Evolutionary conservation across 495 filamentous ascomycete genomes (phyloP).

Genomic region (Lichenothelia convexa): DNA sequence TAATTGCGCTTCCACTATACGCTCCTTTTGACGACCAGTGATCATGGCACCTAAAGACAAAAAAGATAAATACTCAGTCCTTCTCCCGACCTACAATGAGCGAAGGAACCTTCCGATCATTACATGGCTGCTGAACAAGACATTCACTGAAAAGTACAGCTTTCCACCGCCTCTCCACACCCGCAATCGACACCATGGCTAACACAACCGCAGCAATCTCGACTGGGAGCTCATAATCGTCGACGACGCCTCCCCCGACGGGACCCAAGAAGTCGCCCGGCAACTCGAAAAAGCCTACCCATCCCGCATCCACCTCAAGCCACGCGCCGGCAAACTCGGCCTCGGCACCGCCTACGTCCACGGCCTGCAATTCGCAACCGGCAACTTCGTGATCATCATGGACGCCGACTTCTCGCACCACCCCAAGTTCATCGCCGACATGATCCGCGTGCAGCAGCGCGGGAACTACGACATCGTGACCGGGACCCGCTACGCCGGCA

Average conservation of each 20-base stretch:
- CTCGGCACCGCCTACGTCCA: slow-evolving; percentile 95
- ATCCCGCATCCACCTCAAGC: slow-evolving; percentile 60
- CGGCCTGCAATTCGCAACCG: slow-evolving; percentile 67
- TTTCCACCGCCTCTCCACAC: background rate
- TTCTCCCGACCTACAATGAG: slow-evolving; percentile 97
- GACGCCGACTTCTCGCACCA: slow-evolving; percentile 99
- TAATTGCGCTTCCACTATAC: background rate
- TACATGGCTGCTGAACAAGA: slow-evolving; percentile 77
- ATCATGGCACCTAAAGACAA: slow-evolving; percentile 20
- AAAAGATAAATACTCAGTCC: slow-evolving; percentile 79
- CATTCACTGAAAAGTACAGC: slow-evolving; percentile 63
- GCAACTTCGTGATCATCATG: slow-evolving; percentile 98
- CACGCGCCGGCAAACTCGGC: slow-evolving; percentile 84
- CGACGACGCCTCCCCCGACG: slow-evolving; percentile 93
- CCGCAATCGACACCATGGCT: background rate
- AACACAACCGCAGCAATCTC: slow-evolving; percentile 43
- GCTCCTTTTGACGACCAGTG: slow-evolving; percentile 1
- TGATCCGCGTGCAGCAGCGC: slow-evolving; percentile 55
- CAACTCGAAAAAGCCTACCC: slow-evolving; percentile 76
- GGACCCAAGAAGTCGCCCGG: slow-evolving; percentile 72
- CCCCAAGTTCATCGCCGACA: slow-evolving; percentile 83
- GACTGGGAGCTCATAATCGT: slow-evolving; percentile 96
- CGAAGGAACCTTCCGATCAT: slow-evolving; percentile 92
- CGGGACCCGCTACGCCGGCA: slow-evolving; percentile 76
- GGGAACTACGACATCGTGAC: slow-evolving; percentile 87